These are phyloP conservation scores for Leccinellum luteum DNA, from an alignment of 768 basidiomycete genomes.

Conservation along the genomic window DNA sequence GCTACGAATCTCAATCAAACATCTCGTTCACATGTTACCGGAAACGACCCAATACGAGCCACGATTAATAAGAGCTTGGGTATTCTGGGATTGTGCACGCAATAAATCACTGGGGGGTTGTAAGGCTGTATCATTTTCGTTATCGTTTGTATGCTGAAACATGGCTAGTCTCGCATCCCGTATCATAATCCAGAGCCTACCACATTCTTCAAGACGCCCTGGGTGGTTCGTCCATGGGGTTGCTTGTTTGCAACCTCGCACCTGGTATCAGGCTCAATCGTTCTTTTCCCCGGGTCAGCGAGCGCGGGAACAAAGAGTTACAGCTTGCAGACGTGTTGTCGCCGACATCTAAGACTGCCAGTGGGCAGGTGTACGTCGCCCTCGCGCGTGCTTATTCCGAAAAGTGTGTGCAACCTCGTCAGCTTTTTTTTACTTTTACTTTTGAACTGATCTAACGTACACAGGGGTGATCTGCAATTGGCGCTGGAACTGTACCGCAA, in stretches of 20 bases:
- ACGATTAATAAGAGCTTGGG: constrained; percentile 91
- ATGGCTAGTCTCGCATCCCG: constrained; percentile 66
- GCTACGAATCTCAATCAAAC: constrained; percentile 80
- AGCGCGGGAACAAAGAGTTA: constrained; percentile 58
- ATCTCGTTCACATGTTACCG: constrained; percentile 88
- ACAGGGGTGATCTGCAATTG: constrained; percentile 74
- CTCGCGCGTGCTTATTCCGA: constrained; percentile 84
- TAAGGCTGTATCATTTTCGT: constrained; percentile 23
- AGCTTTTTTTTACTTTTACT: background rate
- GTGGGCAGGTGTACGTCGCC: constrained; percentile 78
- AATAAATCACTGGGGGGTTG: constrained; percentile 70
- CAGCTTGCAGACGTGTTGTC: constrained; percentile 63
- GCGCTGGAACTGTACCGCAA: constrained; percentile 82
- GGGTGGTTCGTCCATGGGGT: constrained; percentile 73
- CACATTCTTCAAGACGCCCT: constrained; percentile 88
- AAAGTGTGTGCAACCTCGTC: constrained; percentile 49
- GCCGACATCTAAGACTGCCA: constrained; percentile 74
- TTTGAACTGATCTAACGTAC: background rate
- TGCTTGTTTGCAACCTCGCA: constrained; percentile 85
- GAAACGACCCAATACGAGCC: constrained; percentile 77
- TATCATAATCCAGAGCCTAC: constrained; percentile 91
- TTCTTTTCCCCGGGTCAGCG: constrained; percentile 37
- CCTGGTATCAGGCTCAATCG: constrained; percentile 53
- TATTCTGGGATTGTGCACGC: constrained; percentile 83
- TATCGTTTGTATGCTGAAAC: constrained; percentile 6